Percentiles rank a stretch among this genome's conserved stretches.
These are phyloP conservation scores for Phytophthora capsici DNA, from an alignment of 352 stramenopile genomes.

Conservation along the genomic window DNA sequence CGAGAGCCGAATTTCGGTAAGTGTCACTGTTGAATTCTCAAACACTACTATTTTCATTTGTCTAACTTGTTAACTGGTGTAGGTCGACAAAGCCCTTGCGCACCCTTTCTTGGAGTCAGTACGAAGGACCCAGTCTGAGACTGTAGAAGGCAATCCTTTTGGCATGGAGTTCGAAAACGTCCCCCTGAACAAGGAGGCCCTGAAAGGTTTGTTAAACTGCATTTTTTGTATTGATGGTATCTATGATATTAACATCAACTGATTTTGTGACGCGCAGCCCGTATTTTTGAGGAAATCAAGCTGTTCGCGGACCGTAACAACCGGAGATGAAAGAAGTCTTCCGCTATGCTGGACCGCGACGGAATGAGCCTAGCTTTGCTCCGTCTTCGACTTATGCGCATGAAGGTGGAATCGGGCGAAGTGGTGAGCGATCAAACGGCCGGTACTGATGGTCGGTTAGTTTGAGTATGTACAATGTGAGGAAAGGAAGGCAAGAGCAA, in stretches of 20 bases:
- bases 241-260: conserved; percentile 3
- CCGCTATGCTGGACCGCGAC: conserved; percentile 28
- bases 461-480: conserved; percentile 53
- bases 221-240: neutral
- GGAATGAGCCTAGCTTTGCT: conserved; percentile 19
- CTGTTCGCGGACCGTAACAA: conserved; percentile 78
- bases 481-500: conserved; percentile 42
- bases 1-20: conserved; percentile 83
- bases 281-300: conserved; percentile 91
- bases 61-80: conserved; percentile 2
- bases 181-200: conserved; percentile 76
- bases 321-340: conserved; percentile 62
- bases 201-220: conserved; percentile 69
- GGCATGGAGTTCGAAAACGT: conserved; percentile 92
- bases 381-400: conserved; percentile 12
- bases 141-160: conserved; percentile 78
- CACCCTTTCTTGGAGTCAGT: conserved; percentile 88
- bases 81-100: conserved; percentile 85
- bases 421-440: conserved; percentile 20
- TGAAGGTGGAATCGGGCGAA: conserved; percentile 24
- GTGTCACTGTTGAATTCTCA: conserved; percentile 1
- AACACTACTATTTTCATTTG: conserved; percentile 1
- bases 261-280: conserved; percentile 43
- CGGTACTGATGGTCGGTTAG: conserved; percentile 32
- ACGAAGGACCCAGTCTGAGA: conserved; percentile 74